Conservation (phyloP, 768 basidiomycete species). For the Leccinellum rugosiceps region DNA sequence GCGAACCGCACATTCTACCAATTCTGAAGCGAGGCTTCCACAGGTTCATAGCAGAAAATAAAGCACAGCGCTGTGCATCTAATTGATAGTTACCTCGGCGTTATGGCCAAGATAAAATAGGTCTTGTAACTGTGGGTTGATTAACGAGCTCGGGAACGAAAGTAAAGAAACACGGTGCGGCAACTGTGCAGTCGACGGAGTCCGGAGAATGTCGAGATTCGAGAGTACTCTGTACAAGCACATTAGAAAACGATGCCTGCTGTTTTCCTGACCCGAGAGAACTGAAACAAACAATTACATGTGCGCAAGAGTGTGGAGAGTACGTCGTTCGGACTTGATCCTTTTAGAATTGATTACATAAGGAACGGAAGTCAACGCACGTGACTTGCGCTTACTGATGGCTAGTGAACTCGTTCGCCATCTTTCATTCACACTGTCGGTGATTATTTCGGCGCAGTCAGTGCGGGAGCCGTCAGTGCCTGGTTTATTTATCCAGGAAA, state of each 20-base stretch:
- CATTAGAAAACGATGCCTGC: too few relatives aligned
- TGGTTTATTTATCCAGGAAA: background rate
- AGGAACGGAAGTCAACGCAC: slow-evolving; percentile 5
- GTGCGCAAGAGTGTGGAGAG: too few relatives aligned
- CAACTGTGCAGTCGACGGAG: background rate
- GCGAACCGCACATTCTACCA: background rate
- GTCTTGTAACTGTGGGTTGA: background rate
- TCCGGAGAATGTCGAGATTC: background rate
- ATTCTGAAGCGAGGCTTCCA: background rate
- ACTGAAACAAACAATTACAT: too few relatives aligned
- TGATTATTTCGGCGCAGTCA: background rate
- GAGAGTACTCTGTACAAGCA: too few relatives aligned
- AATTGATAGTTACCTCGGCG: background rate
- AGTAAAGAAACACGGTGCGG: background rate
- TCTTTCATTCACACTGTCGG: background rate
- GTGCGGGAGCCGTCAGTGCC: background rate
- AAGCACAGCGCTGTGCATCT: background rate
- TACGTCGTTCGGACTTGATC: too few relatives aligned
- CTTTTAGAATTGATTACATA: too few relatives aligned
- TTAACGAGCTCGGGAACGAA: background rate
- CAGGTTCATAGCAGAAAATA: background rate
- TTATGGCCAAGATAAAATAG: background rate
- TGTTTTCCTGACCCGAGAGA: too few relatives aligned
- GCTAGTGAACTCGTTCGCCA: background rate
- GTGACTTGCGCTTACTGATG: slow-evolving; percentile 6